A percentile compares a stretch with the other conserved stretches of the same genome.
Conservation (phyloP, 768 basidiomycete genomes). For the Goffeauzyma gilvescens region DNA sequence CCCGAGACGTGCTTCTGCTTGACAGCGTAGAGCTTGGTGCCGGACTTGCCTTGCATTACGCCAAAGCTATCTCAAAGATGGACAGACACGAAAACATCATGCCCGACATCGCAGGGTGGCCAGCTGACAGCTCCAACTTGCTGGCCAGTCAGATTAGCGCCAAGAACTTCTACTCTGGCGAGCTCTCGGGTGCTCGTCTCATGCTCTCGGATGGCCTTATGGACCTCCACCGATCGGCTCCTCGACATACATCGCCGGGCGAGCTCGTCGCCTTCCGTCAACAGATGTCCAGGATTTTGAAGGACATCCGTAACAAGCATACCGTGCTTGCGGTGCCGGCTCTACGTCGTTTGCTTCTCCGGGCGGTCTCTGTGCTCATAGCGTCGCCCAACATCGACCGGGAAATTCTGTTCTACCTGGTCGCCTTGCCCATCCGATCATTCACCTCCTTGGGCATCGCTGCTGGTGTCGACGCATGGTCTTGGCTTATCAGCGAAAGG, state of each 20-base stretch:
- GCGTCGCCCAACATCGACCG: conserved; percentile 57
- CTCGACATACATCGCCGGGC: conserved; percentile 41
- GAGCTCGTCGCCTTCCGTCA: conserved; percentile 50
- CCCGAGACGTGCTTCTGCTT: conserved; percentile 48
- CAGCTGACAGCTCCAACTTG: conserved; percentile 60
- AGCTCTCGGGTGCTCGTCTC: conserved; percentile 50
- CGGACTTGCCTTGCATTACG: conserved; percentile 69
- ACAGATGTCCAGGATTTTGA: conserved; percentile 48
- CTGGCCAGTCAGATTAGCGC: conserved; percentile 71
- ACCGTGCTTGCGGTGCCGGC: conserved; percentile 62
- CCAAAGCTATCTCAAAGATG: conserved; percentile 56
- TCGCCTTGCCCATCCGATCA: conserved; percentile 68
- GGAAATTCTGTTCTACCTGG: conserved; percentile 67
- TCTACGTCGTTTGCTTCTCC: conserved; percentile 63
- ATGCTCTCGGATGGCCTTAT: conserved; percentile 36
- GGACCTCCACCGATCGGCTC: conserved; percentile 45
- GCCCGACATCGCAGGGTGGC: conserved; percentile 38
- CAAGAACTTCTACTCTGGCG: conserved; percentile 76
- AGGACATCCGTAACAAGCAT: conserved; percentile 51
- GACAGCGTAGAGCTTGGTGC: conserved; percentile 77
- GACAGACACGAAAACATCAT: conserved; percentile 41
- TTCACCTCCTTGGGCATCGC: conserved; percentile 71
- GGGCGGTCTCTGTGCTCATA: conserved; percentile 65
- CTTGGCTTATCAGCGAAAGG: conserved; percentile 78
- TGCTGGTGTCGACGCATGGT: conserved; percentile 84